Conservation (phyloP, 1,284 basidiomycete species). For the Ustilago tritici region DNA sequence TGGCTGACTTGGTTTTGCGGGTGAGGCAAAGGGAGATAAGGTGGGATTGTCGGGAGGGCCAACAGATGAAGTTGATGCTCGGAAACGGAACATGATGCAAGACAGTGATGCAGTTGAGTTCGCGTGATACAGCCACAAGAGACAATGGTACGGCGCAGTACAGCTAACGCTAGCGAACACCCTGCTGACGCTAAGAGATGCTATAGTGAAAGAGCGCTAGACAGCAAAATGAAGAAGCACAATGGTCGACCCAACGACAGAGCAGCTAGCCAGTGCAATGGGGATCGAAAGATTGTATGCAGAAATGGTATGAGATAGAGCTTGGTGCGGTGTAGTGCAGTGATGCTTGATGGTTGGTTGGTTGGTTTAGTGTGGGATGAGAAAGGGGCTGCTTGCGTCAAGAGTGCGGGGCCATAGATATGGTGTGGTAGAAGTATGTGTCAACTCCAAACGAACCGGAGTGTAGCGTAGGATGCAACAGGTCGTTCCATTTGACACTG, state of each 20-base stretch:
- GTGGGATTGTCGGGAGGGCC: not conserved
- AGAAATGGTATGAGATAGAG: conserved; percentile 5
- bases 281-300: conserved; percentile 8
- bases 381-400: not conserved
- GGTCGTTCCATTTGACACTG: conserved; percentile 21
- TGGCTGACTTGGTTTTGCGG: conserved; percentile 10
- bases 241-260: not conserved
- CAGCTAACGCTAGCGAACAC: conserved; percentile 7
- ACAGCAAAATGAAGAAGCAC: not conserved
- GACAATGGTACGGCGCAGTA: conserved; percentile 12
- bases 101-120: conserved; percentile 3
- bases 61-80: conserved; percentile 36
- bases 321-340: conserved; percentile 9
- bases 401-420: conserved; percentile 8
- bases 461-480: conserved; percentile 20
- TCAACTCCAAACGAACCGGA: conserved; percentile 37
- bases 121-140: conserved; percentile 22
- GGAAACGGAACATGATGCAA: conserved; percentile 42
- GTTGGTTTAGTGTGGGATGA: conserved; percentile 2
- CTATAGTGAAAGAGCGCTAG: conserved; percentile 1
- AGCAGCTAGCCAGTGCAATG: not conserved
- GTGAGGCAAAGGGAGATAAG: conserved; percentile 11
- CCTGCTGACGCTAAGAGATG: conserved; percentile 1
- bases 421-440: conserved; percentile 42
- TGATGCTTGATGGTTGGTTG: conserved; percentile 5